Conservation (phyloP, 73 alveolate genomes). For the Halteria grandinella region DNA sequence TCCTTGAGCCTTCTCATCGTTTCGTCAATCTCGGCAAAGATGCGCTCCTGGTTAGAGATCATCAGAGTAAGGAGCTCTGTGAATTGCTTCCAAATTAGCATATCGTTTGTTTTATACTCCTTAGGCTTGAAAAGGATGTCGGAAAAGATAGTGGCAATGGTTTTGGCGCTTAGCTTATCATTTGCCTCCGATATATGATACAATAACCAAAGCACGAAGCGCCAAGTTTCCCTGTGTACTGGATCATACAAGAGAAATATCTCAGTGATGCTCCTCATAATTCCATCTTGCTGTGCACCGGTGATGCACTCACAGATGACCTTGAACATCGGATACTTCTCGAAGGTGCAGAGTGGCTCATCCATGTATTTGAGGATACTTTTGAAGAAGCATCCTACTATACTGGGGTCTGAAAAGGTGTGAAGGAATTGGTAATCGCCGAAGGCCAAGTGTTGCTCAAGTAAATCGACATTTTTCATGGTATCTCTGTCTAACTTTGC, state of each 20-base stretch:
- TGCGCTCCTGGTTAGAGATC: neutral
- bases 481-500: neutral
- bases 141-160: neutral
- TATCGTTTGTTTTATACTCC: conserved; percentile 9
- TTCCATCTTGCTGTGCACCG: neutral
- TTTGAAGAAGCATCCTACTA: conserved; percentile 38
- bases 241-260: neutral
- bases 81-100: conserved; percentile 3
- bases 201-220: neutral
- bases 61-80: neutral
- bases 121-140: conserved; percentile 11
- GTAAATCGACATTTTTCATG: conserved; percentile 16
- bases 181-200: neutral
- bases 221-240: neutral
- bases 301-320: neutral
- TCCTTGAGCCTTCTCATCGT: too few species aligned
- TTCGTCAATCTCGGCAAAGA: too few species aligned
- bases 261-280: neutral
- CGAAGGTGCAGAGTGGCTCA: conserved; percentile 31
- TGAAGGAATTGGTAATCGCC: conserved; percentile 18
- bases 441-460: conserved; percentile 26
- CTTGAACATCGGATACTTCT: neutral
- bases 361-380: conserved; percentile 38
- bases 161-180: neutral
- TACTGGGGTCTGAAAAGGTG: conserved; percentile 10